phyloP scores from a whole-genome alignment of 352 stramenopile genomes.

The Phytophthora hibernalis region DNA sequence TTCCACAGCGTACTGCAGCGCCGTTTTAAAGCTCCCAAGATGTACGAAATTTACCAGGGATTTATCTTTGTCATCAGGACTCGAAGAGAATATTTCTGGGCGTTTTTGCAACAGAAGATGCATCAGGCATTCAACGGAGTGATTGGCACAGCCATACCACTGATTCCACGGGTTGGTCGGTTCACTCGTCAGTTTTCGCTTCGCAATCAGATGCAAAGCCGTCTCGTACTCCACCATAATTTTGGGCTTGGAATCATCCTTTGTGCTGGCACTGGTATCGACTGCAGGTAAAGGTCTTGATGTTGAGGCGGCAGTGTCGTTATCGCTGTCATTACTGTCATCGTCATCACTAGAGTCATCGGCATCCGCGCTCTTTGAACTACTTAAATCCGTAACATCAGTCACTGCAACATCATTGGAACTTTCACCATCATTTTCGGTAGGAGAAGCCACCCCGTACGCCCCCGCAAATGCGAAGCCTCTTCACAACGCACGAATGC shows the following conservation, averaged over 20 bases:
- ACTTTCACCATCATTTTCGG: conserved; percentile 9
- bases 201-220: conserved; percentile 59
- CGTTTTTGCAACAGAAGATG: conserved; percentile 53
- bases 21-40: conserved; percentile 58
- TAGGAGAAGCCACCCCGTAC: conserved; percentile 4
- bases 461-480: conserved; percentile 13
- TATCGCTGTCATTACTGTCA: conserved; percentile 22
- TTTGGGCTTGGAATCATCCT: conserved; percentile 21
- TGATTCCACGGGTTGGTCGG: conserved; percentile 34
- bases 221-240: conserved; percentile 52
- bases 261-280: background rate
- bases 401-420: background rate
- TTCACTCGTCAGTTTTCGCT: conserved; percentile 48
- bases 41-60: conserved; percentile 56
- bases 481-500: conserved; percentile 51
- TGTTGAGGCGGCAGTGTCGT: background rate
- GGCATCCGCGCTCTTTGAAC: background rate
- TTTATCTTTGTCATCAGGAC: conserved; percentile 23
- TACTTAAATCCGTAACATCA: background rate
- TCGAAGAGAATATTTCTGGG: conserved; percentile 33
- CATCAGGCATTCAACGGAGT: conserved; percentile 49
- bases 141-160: conserved; percentile 49
- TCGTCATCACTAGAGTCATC: conserved; percentile 15
- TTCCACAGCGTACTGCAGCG: conserved; percentile 65
- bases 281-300: background rate